These are phyloP conservation scores for Apiospora sp. DNA, from an alignment of 2,329 filamentous ascomycete genomes.

Conservation along the genomic window DNA sequence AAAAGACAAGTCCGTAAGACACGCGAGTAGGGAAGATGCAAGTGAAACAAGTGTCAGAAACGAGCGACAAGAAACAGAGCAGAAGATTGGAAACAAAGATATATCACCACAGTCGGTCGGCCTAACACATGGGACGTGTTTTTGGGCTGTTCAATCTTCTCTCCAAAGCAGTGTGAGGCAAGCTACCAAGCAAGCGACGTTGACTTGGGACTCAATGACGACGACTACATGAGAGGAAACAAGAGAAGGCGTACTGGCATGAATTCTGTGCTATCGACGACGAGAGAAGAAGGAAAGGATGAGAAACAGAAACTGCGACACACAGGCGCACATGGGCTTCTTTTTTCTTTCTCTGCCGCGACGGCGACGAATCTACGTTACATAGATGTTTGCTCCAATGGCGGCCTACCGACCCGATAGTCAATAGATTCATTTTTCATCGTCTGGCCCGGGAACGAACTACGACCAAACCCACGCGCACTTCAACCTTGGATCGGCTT, in stretches of 20 bases:
- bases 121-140: slow-evolving; percentile 1
- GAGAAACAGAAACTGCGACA: background rate
- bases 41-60: slow-evolving; percentile 19
- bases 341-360: background rate
- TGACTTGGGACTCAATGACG: background rate
- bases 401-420: background rate
- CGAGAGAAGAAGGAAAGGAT: background rate
- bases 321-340: background rate
- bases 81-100: background rate
- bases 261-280: background rate
- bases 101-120: background rate
- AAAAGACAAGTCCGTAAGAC: background rate
- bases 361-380: slow-evolving; percentile 10
- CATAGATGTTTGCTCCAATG: slow-evolving; percentile 14
- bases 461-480: background rate
- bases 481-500: slow-evolving; percentile 13
- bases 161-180: background rate
- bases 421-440: slow-evolving; percentile 13
- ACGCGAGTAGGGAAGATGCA: background rate
- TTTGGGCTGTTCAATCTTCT: background rate
- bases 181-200: slow-evolving; percentile 1
- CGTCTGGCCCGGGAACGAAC: slow-evolving; percentile 11
- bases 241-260: background rate
- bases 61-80: slow-evolving; percentile 12
- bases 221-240: slow-evolving; percentile 14